Base-by-base conservation (phyloP, 306 rosid genomes). In the Gynostemma pentaphyllum region DNA sequence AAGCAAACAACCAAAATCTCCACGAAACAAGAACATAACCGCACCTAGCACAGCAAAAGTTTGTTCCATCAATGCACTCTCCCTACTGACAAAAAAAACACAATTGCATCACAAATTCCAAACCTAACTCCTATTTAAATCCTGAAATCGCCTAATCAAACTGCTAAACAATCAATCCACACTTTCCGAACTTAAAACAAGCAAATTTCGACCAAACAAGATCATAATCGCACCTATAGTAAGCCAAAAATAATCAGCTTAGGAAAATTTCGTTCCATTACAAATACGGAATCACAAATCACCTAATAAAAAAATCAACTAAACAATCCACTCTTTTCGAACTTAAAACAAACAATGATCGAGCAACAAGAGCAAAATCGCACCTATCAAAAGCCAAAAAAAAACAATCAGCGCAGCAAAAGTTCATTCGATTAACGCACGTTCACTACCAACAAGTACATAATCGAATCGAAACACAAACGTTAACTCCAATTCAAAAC, bases 1-100 rank as follows among this genome's bases (percentile, higher is more conserved):
- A 37, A 87, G 77, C 74, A 78, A 69, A 68, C 81, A 79, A 0
- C 90, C 90, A 72, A 81, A 87, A 18, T 83, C 84, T 21, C 90
- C 90, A 34, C 88, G 90, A 26, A 83, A 79, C 69, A 87, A 67
- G 51, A 87, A 65, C 88, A 87, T 83, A 37, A 81, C 66, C 2
- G 95, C 85, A 55, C 87, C 95, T 86, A 60, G 5, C 28, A 5
- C 34, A 39, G 48, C 10, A 39, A 59, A 34, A 22, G 47, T 27
- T 59, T 12, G 47, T 32, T 21, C 47, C 18, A 59, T 19, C 22
- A 37, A 37, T 15, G 5, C 22, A 13, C 40, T 53, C 40, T 53
- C 7, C 13, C 13, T 28, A 53, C 61, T 15, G n/a, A 28, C 39
- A 21, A 47, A 27, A 15, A 54, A 54, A 29, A 2, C 68, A 18